A percentile compares a stretch with the other conserved stretches of the same genome.
phyloP scores from a whole-genome alignment of 2,329 filamentous ascomycete genomes.

The Verticillium tricorpus region DNA sequence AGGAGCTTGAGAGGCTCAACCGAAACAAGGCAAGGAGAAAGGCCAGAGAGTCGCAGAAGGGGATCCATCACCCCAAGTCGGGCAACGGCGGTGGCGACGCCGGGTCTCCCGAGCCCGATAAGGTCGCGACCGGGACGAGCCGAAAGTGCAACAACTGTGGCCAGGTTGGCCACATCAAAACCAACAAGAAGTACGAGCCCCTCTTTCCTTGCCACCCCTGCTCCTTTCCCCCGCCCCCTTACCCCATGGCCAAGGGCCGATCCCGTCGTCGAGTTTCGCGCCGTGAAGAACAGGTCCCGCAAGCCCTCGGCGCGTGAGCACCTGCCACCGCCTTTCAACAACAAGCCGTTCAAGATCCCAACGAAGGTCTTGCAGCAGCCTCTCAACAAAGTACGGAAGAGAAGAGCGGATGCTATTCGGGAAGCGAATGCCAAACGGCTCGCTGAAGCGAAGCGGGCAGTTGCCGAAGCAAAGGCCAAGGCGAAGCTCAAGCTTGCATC shows the following conservation, averaged over 20 bases:
- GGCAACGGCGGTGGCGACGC: conserved; percentile 27
- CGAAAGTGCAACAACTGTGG: conserved; percentile 98
- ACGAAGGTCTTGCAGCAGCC: not conserved
- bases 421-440: conserved; percentile 4
- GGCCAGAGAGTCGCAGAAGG: conserved; percentile 87
- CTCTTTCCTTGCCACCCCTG: conserved; percentile 16
- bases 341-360: not conserved
- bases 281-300: not conserved
- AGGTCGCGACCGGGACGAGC: conserved; percentile 62
- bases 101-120: conserved; percentile 49
- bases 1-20: conserved; percentile 77
- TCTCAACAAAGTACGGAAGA: conserved; percentile 6
- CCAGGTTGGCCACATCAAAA: conserved; percentile 96
- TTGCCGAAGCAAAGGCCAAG: conserved; percentile 7
- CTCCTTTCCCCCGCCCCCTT: conserved; percentile 11
- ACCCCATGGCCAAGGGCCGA: conserved; percentile 15
- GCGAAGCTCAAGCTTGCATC: not conserved
- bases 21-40: conserved; percentile 89
- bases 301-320: conserved; percentile 5
- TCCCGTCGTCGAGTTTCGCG: not conserved
- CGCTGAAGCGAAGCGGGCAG: conserved; percentile 14
- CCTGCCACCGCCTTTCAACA: not conserved
- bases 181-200: conserved; percentile 84
- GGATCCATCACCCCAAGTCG: conserved; percentile 38
- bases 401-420: not conserved